A percentile compares a stretch with the other conserved stretches of the same genome.
Conservation (phyloP, 139 green algal genomes). For the Asterochloris sp. region DNA sequence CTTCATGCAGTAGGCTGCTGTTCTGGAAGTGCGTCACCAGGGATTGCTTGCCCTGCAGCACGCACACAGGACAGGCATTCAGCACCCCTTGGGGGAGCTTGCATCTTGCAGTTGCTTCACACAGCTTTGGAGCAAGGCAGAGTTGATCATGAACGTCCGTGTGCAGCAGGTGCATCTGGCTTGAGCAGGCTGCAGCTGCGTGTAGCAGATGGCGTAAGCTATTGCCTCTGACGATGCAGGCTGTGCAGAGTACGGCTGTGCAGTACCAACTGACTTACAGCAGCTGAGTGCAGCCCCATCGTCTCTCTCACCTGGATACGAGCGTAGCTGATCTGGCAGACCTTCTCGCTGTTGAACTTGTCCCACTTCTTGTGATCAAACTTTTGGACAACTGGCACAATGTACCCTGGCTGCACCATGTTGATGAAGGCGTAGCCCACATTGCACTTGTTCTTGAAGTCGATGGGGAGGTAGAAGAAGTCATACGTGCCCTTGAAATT, state of each 20-base stretch:
- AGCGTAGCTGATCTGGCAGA: slow-evolving; percentile 92
- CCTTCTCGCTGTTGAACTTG: slow-evolving; percentile 96
- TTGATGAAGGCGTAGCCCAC: slow-evolving; percentile 99
- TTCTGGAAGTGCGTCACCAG: slow-evolving; percentile 97
- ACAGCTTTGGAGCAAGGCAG: too few relatives aligned
- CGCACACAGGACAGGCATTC: background rate
- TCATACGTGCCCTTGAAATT: slow-evolving; percentile 81
- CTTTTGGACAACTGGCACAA: slow-evolving; percentile 77
- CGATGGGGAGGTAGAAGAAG: slow-evolving; percentile 86
- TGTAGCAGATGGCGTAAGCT: too few relatives aligned
- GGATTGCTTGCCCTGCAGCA: slow-evolving; percentile 68
- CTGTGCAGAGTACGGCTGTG: background rate
- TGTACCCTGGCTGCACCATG: slow-evolving; percentile 76
- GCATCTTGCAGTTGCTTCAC: too few relatives aligned
- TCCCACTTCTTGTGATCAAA: slow-evolving; percentile 95
- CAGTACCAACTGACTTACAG: background rate
- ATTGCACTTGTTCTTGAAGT: slow-evolving; percentile 99
- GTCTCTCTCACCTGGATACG: slow-evolving; percentile 77
- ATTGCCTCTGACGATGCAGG: too few relatives aligned
- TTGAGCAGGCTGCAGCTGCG: too few relatives aligned
- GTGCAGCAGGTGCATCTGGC: too few relatives aligned
- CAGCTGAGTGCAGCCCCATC: background rate
- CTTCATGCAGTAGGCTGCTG: slow-evolving; percentile 95
- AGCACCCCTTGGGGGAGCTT: too few relatives aligned
- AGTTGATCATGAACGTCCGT: too few relatives aligned